A percentile compares a stretch with the other conserved stretches of the same genome.
phyloP scores from a whole-genome alignment of 1,284 basidiomycete genomes.

The Malassezia equina region DNA sequence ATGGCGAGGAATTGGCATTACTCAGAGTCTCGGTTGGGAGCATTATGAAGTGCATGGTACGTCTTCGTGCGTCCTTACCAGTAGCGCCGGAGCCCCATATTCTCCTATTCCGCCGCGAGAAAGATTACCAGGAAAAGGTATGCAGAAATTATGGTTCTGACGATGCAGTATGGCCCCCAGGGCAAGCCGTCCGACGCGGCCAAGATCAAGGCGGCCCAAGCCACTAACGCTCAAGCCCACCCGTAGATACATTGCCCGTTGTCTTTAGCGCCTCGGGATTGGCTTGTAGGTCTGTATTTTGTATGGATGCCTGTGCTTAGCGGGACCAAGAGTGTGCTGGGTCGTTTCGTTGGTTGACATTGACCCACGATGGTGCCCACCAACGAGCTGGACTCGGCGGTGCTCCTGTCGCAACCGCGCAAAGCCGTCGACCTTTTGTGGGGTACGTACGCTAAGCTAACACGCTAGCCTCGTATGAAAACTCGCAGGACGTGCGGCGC shows the following conservation, averaged over 20 bases:
- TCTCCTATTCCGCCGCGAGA: slow-evolving; percentile 51
- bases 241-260: not conserved
- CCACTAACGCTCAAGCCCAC: not conserved
- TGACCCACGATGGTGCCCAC: slow-evolving; percentile 5
- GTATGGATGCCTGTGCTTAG: not conserved
- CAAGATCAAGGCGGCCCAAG: slow-evolving; percentile 13
- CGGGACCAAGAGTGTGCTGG: no score
- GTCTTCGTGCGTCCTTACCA: slow-evolving; percentile 36
- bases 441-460: not conserved
- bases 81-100: slow-evolving; percentile 51
- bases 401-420: slow-evolving; percentile 7
- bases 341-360: no score
- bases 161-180: slow-evolving; percentile 15
- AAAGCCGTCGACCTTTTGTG: not conserved
- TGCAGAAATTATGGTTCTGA: not conserved
- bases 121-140: slow-evolving; percentile 48
- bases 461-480: not conserved
- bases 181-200: slow-evolving; percentile 18
- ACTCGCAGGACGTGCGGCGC: not conserved
- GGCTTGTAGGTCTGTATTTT: not conserved
- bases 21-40: slow-evolving; percentile 90
- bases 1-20: slow-evolving; percentile 91
- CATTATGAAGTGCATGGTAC: slow-evolving; percentile 91
- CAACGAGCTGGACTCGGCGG: not conserved
- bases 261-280: not conserved